These are phyloP conservation scores for Solioccasus polychromus DNA, from an alignment of 768 basidiomycete genomes.

Conservation along the genomic window DNA sequence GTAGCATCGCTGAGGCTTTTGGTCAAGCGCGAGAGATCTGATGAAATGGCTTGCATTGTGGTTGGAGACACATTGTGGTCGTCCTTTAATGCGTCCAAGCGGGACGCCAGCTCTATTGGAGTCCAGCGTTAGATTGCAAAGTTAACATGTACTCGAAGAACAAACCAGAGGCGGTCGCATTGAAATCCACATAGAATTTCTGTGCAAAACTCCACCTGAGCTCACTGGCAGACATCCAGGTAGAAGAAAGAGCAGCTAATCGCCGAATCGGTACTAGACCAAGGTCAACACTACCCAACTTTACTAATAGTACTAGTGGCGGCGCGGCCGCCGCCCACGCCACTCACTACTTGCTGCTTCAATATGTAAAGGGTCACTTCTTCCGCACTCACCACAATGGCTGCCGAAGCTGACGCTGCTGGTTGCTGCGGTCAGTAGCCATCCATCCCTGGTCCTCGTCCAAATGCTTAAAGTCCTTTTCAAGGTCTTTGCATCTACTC, in stretches of 20 bases:
- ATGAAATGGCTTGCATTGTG: slow-evolving; percentile 42
- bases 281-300: too few relatives aligned
- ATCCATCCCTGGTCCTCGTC: not conserved
- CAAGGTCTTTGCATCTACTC: slow-evolving; percentile 15
- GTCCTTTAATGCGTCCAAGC: slow-evolving; percentile 41
- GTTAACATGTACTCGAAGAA: not conserved
- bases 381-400: slow-evolving; percentile 14
- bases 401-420: slow-evolving; percentile 4
- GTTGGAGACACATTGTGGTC: slow-evolving; percentile 29
- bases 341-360: too few relatives aligned
- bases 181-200: slow-evolving; percentile 26
- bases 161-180: slow-evolving; percentile 25
- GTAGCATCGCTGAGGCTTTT: slow-evolving; percentile 65
- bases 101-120: slow-evolving; percentile 46
- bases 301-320: too few relatives aligned
- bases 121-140: slow-evolving; percentile 14
- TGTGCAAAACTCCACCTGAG: slow-evolving; percentile 30
- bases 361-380: not conserved
- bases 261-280: too few relatives aligned
- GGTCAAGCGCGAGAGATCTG: slow-evolving; percentile 54
- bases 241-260: too few relatives aligned
- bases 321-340: too few relatives aligned
- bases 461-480: not conserved
- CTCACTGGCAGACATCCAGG: slow-evolving; percentile 19
- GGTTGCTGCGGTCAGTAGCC: slow-evolving; percentile 24